Base-by-base conservation (phyloP, 768 basidiomycete genomes). In the Pisolithus tinctorius region DNA sequence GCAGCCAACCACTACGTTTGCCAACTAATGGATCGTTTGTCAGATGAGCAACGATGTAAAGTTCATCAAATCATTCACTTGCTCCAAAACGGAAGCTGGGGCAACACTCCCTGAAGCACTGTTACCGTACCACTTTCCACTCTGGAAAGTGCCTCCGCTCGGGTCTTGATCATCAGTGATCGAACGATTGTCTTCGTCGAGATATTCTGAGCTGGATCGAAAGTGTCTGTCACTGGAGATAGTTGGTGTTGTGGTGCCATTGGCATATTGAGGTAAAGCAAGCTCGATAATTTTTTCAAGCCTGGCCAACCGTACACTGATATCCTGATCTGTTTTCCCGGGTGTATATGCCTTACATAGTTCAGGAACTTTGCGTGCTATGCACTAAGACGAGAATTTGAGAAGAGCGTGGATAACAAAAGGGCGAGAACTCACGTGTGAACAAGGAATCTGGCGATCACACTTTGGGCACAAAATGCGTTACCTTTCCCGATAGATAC, bases 311-410 rank as follows among this genome's bases (percentile, higher is more conserved):
- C 89, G 83, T 40, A 80, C 78, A 58, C 77, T 81, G 44, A 93
- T 70, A 66, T 93, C 88, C 62, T 89, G 86, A 66, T 92, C 90
- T 14, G 81, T 74, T 64, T 91, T 92, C 51, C 89, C 89, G 9
- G 89, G 90, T 6, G 87, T 91, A 62, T 93, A 93, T 0, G 89
- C 84, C 64, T 88, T 88, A 73, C 89, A 93, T 40, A 92, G 71
- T 53, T 91, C 88, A 29, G 89, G 89, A 0, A 93, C 88, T 66
- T 90, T 92, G 62, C 89, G 83, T 47, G 89, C 82, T 55, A 90
- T 68, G 57, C 89, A 93, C 84, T 92, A 58, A 20, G 51, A 59
- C 31, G 53, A 49, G 50, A 57, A 44, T 60, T 44, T 60, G 41
- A 45, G 46, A 57, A 20, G 43, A 23, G 36, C 30, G 31, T 25